phyloP scores from a whole-genome alignment of 164 flowering plant species.

The Berberis thunbergii region DNA sequence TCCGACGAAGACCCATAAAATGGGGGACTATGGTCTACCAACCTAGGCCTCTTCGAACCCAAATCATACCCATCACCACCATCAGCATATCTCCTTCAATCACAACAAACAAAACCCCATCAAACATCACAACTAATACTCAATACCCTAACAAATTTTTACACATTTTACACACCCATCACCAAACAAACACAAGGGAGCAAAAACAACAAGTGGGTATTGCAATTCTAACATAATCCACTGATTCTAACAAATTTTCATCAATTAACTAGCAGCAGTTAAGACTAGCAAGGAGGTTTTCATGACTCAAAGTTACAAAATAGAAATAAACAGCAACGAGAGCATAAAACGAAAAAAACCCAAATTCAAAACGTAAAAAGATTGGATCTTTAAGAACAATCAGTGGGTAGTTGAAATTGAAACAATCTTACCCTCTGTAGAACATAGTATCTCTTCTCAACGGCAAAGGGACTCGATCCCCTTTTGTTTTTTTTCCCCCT shows the following conservation, averaged over 20 bases:
- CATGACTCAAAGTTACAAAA: too few relatives aligned
- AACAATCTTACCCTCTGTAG: not conserved
- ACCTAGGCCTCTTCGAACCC: conserved; percentile 69
- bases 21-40: conserved; percentile 52
- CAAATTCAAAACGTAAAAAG: not conserved
- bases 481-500: not conserved
- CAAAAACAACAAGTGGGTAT: too few relatives aligned
- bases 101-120: conserved; percentile 6
- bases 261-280: too few relatives aligned
- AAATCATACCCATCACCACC: conserved; percentile 57
- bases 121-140: not conserved
- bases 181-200: too few relatives aligned
- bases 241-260: too few relatives aligned
- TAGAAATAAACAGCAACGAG: not conserved
- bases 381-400: too few relatives aligned
- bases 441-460: not conserved
- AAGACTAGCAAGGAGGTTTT: too few relatives aligned
- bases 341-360: not conserved
- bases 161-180: not conserved
- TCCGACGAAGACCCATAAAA: conserved; percentile 49
- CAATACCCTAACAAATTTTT: not conserved
- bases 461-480: not conserved
- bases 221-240: too few relatives aligned
- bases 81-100: conserved; percentile 45
- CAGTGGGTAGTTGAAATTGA: not conserved